Percentiles rank a stretch among this genome's conserved stretches.
Evolutionary conservation across 148 eudicot species (phyloP).

Genomic region (Rhododendron williamsianum): DNA sequence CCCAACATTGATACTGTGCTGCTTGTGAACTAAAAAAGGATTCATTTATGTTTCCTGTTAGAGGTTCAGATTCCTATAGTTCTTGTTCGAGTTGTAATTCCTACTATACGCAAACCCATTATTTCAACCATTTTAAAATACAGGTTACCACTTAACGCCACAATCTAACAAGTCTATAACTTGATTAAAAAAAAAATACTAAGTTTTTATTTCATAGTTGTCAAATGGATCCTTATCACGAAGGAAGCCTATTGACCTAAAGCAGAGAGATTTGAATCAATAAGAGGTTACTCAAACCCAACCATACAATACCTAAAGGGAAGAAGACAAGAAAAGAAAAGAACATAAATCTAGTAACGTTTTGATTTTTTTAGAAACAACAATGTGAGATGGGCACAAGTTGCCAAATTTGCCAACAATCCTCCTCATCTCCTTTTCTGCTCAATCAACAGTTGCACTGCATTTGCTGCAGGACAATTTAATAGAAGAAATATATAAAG

Average conservation of each 20-base stretch:
- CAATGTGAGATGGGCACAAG: not conserved
- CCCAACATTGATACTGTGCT: not conserved
- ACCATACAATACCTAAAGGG: not conserved
- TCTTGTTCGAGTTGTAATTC: not conserved
- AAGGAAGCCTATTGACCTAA: not conserved
- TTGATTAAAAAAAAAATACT: not conserved
- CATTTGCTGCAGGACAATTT: not conserved
- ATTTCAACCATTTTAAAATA: not conserved
- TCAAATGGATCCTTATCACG: not conserved
- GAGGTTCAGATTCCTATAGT: not conserved
- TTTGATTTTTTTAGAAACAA: not conserved
- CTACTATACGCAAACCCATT: not conserved
- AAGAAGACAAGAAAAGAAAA: not conserved
- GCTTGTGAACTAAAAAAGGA: not conserved
- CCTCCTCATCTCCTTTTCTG: not conserved
- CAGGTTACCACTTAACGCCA: not conserved
- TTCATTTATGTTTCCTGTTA: not conserved
- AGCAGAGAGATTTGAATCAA: not conserved
- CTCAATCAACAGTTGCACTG: not conserved
- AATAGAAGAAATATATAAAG: not conserved
- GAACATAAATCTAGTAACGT: not conserved
- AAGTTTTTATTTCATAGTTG: not conserved
- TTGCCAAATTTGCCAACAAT: not conserved
- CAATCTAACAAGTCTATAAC: not conserved
- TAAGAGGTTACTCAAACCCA: not conserved